These are phyloP conservation scores for Acorus calamus DNA, from an alignment of 106 monocot genomes.

Conservation along the genomic window DNA sequence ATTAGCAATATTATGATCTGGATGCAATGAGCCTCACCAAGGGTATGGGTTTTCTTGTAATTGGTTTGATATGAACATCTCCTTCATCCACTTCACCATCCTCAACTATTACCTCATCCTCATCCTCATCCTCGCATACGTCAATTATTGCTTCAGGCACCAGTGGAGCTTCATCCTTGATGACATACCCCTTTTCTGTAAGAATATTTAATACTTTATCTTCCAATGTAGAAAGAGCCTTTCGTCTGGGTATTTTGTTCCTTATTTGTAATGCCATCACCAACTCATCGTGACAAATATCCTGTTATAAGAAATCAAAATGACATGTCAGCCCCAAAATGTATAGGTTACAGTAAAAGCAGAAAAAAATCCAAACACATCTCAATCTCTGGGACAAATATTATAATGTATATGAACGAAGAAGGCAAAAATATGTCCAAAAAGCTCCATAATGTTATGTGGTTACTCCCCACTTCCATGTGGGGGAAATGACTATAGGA, in stretches of 20 bases:
- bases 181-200: conserved; percentile 78
- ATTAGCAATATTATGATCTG: too few relatives aligned
- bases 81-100: conserved; percentile 99
- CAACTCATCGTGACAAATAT: conserved; percentile 80
- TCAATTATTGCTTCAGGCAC: conserved; percentile 33
- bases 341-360: too few relatives aligned
- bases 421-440: too few relatives aligned
- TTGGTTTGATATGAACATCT: conserved; percentile 92
- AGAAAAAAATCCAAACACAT: too few relatives aligned
- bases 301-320: conserved; percentile 24
- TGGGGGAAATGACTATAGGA: too few relatives aligned
- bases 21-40: conserved; percentile 27
- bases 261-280: conserved; percentile 83
- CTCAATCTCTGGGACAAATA: too few relatives aligned
- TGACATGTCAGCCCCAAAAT: too few relatives aligned
- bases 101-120: conserved; percentile 53
- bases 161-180: conserved; percentile 36
- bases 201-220: conserved; percentile 78
- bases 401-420: too few relatives aligned
- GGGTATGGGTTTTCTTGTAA: conserved; percentile 43
- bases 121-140: conserved; percentile 43
- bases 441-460: too few relatives aligned
- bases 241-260: conserved; percentile 83
- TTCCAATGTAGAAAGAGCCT: conserved; percentile 73
- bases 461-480: too few relatives aligned